A percentile compares a stretch with the other conserved stretches of the same genome.
phyloP scores from a whole-genome alignment of 139 green algal species.

The Asterochloris erici region DNA sequence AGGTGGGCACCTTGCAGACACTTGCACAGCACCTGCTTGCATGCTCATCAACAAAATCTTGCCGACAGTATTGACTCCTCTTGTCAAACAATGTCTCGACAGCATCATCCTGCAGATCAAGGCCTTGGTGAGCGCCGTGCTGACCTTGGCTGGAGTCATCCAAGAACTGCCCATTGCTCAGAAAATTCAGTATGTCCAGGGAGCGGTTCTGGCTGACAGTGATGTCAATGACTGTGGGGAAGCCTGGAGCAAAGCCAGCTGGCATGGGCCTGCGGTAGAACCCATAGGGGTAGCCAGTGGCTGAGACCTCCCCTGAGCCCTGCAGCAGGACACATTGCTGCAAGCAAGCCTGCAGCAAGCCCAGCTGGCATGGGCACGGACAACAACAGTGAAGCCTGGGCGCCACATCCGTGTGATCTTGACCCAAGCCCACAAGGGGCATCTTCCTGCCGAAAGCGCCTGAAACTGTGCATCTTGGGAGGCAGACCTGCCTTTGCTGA shows the following conservation, averaged over 20 bases:
- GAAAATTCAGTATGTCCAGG: neutral
- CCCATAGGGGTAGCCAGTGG: neutral
- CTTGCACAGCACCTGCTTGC: neutral
- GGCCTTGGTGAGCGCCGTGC: neutral
- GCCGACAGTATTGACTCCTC: neutral
- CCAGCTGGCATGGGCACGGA: too few species aligned
- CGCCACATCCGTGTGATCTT: too few species aligned
- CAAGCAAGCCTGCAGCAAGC: too few species aligned
- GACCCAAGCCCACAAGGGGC: neutral
- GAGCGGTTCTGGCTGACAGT: slow-evolving; percentile 2
- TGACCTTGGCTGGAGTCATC: slow-evolving; percentile 8
- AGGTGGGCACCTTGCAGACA: neutral
- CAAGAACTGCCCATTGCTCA: slow-evolving; percentile 10
- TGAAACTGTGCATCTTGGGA: neutral
- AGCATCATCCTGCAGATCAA: neutral
- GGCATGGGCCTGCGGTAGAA: slow-evolving; percentile 2
- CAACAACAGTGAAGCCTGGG: neutral
- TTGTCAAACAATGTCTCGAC: neutral
- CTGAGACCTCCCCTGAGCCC: slow-evolving; percentile 5
- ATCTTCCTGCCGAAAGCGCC: neutral
- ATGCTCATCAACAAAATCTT: neutral
- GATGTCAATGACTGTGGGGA: slow-evolving; percentile 1
- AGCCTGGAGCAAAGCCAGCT: slow-evolving; percentile 7
- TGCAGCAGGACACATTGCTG: neutral
- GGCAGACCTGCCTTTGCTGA: neutral